phyloP scores from a whole-genome alignment of 2,329 filamentous ascomycete species.

The Peltaster fructicola region DNA sequence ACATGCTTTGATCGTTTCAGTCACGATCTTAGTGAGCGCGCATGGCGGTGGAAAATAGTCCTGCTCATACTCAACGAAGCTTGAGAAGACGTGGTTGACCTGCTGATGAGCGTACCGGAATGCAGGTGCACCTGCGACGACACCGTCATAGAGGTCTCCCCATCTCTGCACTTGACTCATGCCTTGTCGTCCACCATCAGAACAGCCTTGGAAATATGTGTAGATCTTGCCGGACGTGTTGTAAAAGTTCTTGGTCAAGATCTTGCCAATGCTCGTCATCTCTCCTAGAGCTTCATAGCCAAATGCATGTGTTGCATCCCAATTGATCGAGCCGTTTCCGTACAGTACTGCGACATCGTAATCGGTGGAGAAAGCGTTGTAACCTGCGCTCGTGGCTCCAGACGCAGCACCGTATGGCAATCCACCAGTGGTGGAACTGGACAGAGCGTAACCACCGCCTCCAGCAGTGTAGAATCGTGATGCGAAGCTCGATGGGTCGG shows the following conservation, averaged over 20 bases:
- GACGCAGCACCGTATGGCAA: conserved; percentile 30
- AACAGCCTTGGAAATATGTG: conserved; percentile 38
- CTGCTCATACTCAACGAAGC: conserved; percentile 24
- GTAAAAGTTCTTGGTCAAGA: conserved; percentile 25
- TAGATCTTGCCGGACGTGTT: conserved; percentile 20
- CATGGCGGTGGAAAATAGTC: conserved; percentile 28
- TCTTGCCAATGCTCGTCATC: conserved; percentile 32
- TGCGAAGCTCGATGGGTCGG: conserved; percentile 25
- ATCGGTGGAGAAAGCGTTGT: conserved; percentile 24
- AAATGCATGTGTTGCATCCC: conserved; percentile 32
- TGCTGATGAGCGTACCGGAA: conserved; percentile 31
- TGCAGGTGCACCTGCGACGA: conserved; percentile 29
- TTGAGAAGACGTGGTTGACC: conserved; percentile 25
- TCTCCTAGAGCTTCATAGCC: conserved; percentile 35
- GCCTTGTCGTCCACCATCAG: conserved; percentile 34
- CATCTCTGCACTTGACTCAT: conserved; percentile 35
- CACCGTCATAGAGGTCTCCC: conserved; percentile 31
- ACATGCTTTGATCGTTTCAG: conserved; percentile 36
- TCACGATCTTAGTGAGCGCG: conserved; percentile 34
- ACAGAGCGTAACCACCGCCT: conserved; percentile 24
- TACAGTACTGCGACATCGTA: conserved; percentile 3
- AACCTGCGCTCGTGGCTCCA: conserved; percentile 34
- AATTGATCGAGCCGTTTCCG: conserved; percentile 34
- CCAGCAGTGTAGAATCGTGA: conserved; percentile 31
- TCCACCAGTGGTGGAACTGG: conserved; percentile 20